Base-by-base conservation (phyloP, 2,329 filamentous ascomycete genomes). In the Aspergillus persii region DNA sequence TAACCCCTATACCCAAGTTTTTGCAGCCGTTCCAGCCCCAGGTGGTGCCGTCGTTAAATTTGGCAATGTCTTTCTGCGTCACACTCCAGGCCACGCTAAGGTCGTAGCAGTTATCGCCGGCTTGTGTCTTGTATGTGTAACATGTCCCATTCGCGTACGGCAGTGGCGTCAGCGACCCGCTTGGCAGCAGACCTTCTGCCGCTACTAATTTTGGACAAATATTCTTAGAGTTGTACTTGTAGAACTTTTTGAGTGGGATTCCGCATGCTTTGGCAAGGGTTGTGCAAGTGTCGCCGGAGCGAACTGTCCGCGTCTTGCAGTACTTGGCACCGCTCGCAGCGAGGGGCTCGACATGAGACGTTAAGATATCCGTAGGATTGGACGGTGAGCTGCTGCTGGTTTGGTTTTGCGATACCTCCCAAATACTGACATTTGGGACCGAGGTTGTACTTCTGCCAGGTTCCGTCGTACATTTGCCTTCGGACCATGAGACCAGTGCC, bases 211-310 rank as follows among this genome's bases (percentile, higher is more conserved):
- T 60, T 71, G 2, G 63, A 63, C 72, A 76, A 3, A 74, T 60
- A 36, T 54, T 50, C 8, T 33, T 58, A 18, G 59, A 53, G 61
- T 82, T 81, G 63, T 73, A 79, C 54, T 75, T 73, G 18, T 62
- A 71, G 50, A 81, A 76, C 49, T 81, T 68, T 9, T 63, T 51
- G 2, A 63, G 61, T 0, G 74, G 72, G 12, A 82, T 77, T 3
- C 75, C 73, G 54, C 79, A 82, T 39, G 68, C 67, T 4, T 63
- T 54, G 0, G 77, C 77, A 0, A 82, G 66, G 0, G 71, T 59
- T 0, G 58, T 67, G 47, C 80, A 81, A 48, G 68, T 64, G 53
- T 81, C 76, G 1, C 74, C 75, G 0, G 67, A 64, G 1, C 64
- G 62, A 8, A 79, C 76, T 8, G 9, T 51, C 26, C 15, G 29